These are phyloP conservation scores for Coniosporium uncinatum DNA, from an alignment of 2,329 filamentous ascomycete species.

Conservation along the genomic window DNA sequence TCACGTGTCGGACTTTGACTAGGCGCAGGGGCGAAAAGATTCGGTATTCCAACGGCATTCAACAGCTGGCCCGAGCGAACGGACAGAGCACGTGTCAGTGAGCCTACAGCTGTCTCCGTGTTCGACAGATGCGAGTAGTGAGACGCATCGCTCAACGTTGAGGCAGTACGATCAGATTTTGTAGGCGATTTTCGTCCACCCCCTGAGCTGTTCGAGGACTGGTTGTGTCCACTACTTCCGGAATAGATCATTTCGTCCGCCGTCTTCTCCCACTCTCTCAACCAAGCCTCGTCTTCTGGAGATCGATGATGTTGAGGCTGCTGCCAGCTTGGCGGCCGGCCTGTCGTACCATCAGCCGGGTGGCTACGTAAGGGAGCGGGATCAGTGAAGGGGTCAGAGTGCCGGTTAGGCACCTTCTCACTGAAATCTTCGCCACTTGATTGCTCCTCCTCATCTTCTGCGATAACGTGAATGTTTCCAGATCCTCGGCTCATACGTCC, in stretches of 20 bases:
- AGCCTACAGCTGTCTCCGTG: slow-evolving; percentile 22
- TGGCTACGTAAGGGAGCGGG: slow-evolving; percentile 23
- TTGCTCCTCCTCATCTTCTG: slow-evolving; percentile 54
- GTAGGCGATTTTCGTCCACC: slow-evolving; percentile 37
- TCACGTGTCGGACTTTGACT: slow-evolving; percentile 19
- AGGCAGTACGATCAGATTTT: slow-evolving; percentile 48
- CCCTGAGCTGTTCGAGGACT: not conserved
- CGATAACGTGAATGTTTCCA: slow-evolving; percentile 56
- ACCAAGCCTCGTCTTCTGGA: not conserved
- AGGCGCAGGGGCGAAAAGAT: slow-evolving; percentile 24
- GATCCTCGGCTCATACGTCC: slow-evolving; percentile 41
- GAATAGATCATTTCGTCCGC: too few relatives aligned
- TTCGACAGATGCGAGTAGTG: slow-evolving; percentile 31
- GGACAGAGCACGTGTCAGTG: slow-evolving; percentile 32
- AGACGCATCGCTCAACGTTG: slow-evolving; percentile 48
- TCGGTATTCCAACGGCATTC: slow-evolving; percentile 13
- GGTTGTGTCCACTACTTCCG: not conserved
- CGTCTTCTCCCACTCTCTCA: not conserved
- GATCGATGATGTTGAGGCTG: not conserved
- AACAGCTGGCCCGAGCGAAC: slow-evolving; percentile 34
- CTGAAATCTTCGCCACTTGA: not conserved
- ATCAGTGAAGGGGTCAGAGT: slow-evolving; percentile 34
- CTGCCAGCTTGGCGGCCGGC: not conserved
- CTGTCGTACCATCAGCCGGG: slow-evolving; percentile 9
- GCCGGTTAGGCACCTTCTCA: slow-evolving; percentile 12